Percentiles rank a stretch among this genome's conserved stretches.
phyloP scores from a whole-genome alignment of 75 land plant species.

The Pinus albicaulis region DNA sequence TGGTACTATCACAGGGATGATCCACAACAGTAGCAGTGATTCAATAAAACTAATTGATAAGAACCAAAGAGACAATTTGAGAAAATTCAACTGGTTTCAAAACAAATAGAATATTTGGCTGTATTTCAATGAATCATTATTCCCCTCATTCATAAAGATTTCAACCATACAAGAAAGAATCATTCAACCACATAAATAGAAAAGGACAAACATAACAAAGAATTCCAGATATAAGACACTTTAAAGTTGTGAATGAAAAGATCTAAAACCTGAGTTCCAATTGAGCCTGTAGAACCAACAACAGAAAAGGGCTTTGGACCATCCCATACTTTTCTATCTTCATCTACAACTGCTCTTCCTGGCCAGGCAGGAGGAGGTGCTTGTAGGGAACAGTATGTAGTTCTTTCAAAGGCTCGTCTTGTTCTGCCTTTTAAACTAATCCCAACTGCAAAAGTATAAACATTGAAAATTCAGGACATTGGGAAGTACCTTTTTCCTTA shows the following conservation, averaged over 20 bases:
- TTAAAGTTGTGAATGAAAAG: not conserved
- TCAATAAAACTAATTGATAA: not conserved
- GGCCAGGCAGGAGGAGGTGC: conserved; percentile 98
- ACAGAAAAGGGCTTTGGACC: conserved; percentile 97
- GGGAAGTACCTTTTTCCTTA: not conserved
- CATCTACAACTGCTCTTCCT: conserved; percentile 75
- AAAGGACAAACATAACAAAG: not conserved
- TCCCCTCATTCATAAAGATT: not conserved
- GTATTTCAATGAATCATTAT: not conserved
- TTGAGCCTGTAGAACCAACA: conserved; percentile 96
- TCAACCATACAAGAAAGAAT: not conserved
- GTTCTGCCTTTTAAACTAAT: conserved; percentile 5
- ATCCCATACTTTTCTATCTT: conserved; percentile 56
- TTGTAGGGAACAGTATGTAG: conserved; percentile 51
- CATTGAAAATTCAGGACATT: not conserved
- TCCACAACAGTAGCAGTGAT: not conserved
- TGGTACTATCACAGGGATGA: not conserved
- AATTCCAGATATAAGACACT: not conserved
- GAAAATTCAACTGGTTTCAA: not conserved
- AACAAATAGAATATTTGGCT: not conserved
- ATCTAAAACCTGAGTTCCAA: conserved; percentile 85
- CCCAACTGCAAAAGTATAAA: conserved; percentile 10
- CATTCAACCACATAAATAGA: not conserved
- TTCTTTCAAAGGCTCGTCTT: conserved; percentile 10
- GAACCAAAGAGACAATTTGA: not conserved